Evolutionary conservation across 148 eudicot genomes (phyloP).

Genomic region (Oxyria digyna): DNA sequence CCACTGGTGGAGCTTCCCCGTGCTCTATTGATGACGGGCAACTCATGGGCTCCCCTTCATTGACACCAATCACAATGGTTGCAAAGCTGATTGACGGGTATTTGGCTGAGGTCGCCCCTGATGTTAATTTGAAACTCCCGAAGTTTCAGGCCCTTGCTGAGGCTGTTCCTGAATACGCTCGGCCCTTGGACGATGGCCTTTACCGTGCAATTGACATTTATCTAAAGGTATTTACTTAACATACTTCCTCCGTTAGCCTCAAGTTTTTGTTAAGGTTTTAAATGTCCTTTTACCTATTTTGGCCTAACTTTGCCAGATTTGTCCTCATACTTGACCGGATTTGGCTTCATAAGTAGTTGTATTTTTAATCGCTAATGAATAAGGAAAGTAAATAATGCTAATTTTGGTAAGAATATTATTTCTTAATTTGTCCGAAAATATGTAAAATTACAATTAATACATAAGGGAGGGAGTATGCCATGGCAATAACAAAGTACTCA

Average conservation of each 20-base stretch:
- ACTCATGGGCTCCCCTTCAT: slow-evolving; percentile 63
- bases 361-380: too few relatives aligned
- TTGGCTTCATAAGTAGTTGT: too few relatives aligned
- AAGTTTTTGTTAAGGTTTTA: too few relatives aligned
- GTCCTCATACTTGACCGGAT: too few relatives aligned
- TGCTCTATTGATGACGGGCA: slow-evolving; percentile 58
- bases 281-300: too few relatives aligned
- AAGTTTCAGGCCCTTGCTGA: slow-evolving; percentile 84
- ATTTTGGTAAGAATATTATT: too few relatives aligned
- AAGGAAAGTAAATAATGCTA: too few relatives aligned
- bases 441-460: too few relatives aligned
- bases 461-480: too few relatives aligned
- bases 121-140: slow-evolving; percentile 72
- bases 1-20: slow-evolving; percentile 58
- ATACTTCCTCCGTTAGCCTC: not conserved
- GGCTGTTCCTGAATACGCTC: slow-evolving; percentile 75
- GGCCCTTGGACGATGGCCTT: slow-evolving; percentile 95
- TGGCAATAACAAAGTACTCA: too few relatives aligned
- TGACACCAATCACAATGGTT: slow-evolving; percentile 88
- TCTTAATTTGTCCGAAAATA: too few relatives aligned
- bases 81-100: slow-evolving; percentile 90
- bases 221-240: slow-evolving; percentile 44
- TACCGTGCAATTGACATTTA: slow-evolving; percentile 92
- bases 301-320: too few relatives aligned
- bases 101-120: slow-evolving; percentile 96